Percentiles rank a stretch among this genome's conserved stretches.
Evolutionary conservation across 116 monocot genomes (phyloP).

Genomic region (Cymodocea nodosa): DNA sequence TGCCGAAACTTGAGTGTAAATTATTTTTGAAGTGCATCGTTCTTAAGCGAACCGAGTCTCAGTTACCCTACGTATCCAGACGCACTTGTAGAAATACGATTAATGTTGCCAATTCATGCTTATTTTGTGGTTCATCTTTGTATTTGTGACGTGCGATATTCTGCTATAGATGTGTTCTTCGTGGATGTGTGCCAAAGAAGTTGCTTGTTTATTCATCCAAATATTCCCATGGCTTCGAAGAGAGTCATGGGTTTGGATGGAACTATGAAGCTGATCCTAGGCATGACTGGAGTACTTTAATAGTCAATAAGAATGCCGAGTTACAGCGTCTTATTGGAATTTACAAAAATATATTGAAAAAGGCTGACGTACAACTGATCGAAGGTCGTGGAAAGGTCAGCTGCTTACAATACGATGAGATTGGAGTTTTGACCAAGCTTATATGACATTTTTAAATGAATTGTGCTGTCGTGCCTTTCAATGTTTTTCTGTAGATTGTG

Average conservation of each 20-base stretch:
- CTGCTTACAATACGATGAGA: slow-evolving; percentile 6
- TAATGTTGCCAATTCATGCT: too few species aligned
- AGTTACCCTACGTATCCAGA: too few species aligned
- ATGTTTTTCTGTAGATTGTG: slow-evolving; percentile 45
- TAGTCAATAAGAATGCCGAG: slow-evolving; percentile 98
- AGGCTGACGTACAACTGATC: slow-evolving; percentile 77
- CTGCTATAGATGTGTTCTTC: slow-evolving; percentile 71
- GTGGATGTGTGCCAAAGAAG: slow-evolving; percentile 98
- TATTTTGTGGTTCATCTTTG: background rate
- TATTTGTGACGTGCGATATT: background rate
- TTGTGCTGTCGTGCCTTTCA: background rate
- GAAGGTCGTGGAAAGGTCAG: slow-evolving; percentile 98
- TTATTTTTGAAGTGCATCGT: too few species aligned
- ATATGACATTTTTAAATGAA: background rate
- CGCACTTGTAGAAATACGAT: too few species aligned
- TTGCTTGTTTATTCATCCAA: slow-evolving; percentile 91
- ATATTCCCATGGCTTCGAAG: slow-evolving; percentile 92
- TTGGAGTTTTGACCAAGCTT: too few species aligned
- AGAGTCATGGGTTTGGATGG: slow-evolving; percentile 98
- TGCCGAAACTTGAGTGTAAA: too few species aligned
- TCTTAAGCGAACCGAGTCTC: too few species aligned
- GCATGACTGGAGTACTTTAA: slow-evolving; percentile 91
- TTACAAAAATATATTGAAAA: slow-evolving; percentile 85
- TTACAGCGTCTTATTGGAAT: slow-evolving; percentile 87
- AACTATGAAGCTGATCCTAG: slow-evolving; percentile 78